Conservation (phyloP, 257 asterid genomes). For the Nicotiana knightiana region DNA sequence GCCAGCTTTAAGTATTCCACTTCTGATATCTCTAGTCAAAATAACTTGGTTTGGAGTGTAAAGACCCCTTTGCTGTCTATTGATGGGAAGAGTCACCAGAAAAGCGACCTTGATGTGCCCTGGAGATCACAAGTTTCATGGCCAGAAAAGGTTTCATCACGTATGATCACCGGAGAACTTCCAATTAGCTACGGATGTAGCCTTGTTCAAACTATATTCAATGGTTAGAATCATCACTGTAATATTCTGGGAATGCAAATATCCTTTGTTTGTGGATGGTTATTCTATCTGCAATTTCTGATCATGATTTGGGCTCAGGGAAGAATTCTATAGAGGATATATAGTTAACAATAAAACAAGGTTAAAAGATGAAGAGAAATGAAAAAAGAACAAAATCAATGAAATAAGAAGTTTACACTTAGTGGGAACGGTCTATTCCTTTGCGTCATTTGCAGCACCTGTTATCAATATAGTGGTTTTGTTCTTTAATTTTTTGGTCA, state of each 20-base stretch:
- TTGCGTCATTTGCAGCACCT: no score
- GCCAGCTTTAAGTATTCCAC: constrained; percentile 28
- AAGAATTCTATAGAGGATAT: neutral
- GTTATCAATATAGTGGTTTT: no score
- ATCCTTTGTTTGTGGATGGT: neutral
- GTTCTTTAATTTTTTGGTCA: no score
- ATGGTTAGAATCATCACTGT: constrained; percentile 37
- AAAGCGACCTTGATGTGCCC: constrained; percentile 20
- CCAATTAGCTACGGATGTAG: constrained; percentile 59
- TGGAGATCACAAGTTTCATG: constrained; percentile 26
- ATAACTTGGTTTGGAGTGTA: constrained; percentile 29
- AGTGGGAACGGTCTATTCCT: no score
- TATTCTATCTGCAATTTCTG: neutral
- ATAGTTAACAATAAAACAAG: neutral
- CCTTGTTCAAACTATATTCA: constrained; percentile 68
- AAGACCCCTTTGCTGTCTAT: constrained; percentile 49
- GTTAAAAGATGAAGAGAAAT: no score
- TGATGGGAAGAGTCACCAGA: constrained; percentile 32
- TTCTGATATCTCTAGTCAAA: constrained; percentile 28
- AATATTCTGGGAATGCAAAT: neutral
- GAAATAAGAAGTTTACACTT: no score
- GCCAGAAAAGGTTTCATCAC: constrained; percentile 24
- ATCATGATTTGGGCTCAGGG: neutral
- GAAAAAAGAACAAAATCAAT: no score
- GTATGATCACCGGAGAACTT: constrained; percentile 52